Base-by-base conservation (phyloP, 805 yeast species). In the Blastobotrys americana region DNA sequence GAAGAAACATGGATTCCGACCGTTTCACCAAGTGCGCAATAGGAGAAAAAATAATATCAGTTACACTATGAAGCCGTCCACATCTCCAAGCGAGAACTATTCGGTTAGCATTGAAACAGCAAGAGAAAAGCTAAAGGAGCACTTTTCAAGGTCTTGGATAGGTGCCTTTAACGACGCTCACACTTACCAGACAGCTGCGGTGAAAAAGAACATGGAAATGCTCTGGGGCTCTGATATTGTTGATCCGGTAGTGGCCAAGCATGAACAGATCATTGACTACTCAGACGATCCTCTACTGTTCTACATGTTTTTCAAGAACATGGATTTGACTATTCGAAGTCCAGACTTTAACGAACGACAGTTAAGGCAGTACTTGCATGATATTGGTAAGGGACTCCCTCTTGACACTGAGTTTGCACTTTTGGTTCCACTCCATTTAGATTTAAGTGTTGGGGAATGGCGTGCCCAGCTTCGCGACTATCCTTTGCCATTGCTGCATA, bases 341-440 rank as follows among this genome's bases (percentile, higher is more conserved):
- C 85, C 89, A 0, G 52, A 63, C 0, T 74, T 73, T 55, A 78
- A 79, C 1, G 48, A 70, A 6, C 70, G 67, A 2, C 66, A 74
- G 5, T 65, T 84, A 23, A 74, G 83, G 1, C 63, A 77, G n/a
- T 89, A 78, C 57, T 58, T 89, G 21, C 61, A 80, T 56, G 73
- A 77, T 3, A 68, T 83, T 5, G 97, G 97, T 1, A 88, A 87
- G 58, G 94, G 93, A 0, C 74, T 82, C 9, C 97, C 97, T 0
- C 56, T 58, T 42, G 85, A 82, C 46, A 77, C 87, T 0, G 57
- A 69, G 42, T 89, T 77, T 59, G 78, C 90, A 0, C 68, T 84
- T 16, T 58, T 82, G 58, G 55, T 88, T 2, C 97, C 97, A 0
- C 55, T 79, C 44, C 67, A 67, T 59, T 36, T 83, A 10, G 76